Evolutionary conservation across 2,329 filamentous ascomycete genomes (phyloP), one percentile per base, ranked within the genome.

Genomic region (Calonectria leucothoes): DNA sequence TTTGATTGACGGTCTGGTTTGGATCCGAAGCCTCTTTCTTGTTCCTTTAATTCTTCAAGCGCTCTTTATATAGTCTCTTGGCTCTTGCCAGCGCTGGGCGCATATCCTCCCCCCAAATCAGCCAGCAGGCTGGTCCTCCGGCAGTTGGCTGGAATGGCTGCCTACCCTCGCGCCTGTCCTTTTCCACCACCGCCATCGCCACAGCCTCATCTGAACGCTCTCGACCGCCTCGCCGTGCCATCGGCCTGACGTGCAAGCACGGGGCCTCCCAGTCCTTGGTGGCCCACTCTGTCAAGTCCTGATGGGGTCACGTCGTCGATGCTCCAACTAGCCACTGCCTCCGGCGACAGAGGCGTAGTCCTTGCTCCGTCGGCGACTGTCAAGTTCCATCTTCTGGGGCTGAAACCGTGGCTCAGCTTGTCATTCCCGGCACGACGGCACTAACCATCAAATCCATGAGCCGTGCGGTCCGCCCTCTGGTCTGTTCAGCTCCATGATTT

Each of bases 391-490:
- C 72, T 72, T 64, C 74, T 69, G 72, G 71, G 75, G 72, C 75
- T 79, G 79, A 80, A 79, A 79, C 76, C 75, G 71, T 78, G 76
- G 78, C 76, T 80, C 75, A 72, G 77, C 72, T 66, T 74, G 67
- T 75, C 75, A 75, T 77, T 71, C 72, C 72, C 72, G 71, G 64
- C 70, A 73, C 57, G 73, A 76, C 74, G 69, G 76, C 59, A 72
- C 76, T 75, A 79, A 72, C 64, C 45, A 65, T n/a, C 31, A 64
- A 66, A 55, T 42, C 55, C 25, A 61, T 66, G 61, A 51, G n/a
- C 48, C 63, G 59, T 48, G 25, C 37, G 37, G 59, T 64, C 17
- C 59, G 33, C 48, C 37, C 59, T 64, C 59, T 52, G 52, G 42
- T 27, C 69, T 70, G 70, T 66, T 59, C 51, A n/a, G 69, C 42